Conservation (phyloP, 2,329 filamentous ascomycete species). For the Pestalotiopsis sp. region DNA sequence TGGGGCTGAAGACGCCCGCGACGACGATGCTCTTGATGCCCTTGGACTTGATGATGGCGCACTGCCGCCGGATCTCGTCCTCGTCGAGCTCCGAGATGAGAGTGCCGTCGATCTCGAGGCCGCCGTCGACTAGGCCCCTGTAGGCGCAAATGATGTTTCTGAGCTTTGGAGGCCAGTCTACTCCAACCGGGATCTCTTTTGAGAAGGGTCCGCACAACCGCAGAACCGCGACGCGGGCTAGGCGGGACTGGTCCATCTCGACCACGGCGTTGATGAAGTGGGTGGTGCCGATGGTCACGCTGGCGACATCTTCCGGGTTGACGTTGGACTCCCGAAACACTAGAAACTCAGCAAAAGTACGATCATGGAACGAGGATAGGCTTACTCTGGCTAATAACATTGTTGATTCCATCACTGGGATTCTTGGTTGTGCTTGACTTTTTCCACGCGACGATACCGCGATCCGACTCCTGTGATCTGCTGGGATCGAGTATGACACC, state of each 20-base stretch:
- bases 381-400: conserved; percentile 16
- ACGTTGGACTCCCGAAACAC: conserved; percentile 23
- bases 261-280: conserved; percentile 61
- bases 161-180: conserved; percentile 53
- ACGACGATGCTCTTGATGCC: conserved; percentile 48
- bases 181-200: conserved; percentile 47
- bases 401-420: conserved; percentile 23
- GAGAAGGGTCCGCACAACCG: conserved; percentile 54
- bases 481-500: conserved; percentile 23
- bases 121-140: conserved; percentile 46
- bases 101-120: conserved; percentile 50
- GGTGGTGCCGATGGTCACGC: conserved; percentile 54
- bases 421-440: conserved; percentile 24
- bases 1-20: conserved; percentile 51
- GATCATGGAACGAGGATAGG: background rate
- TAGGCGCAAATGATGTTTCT: conserved; percentile 45
- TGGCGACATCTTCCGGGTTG: conserved; percentile 37
- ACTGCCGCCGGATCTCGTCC: conserved; percentile 38
- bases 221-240: conserved; percentile 53
- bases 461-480: conserved; percentile 15
- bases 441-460: conserved; percentile 14
- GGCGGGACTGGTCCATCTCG: conserved; percentile 47
- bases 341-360: background rate
- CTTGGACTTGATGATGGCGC: conserved; percentile 35
- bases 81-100: conserved; percentile 45